phyloP scores from a whole-genome alignment of 1,284 basidiomycete genomes.

The Mycena sp. region DNA sequence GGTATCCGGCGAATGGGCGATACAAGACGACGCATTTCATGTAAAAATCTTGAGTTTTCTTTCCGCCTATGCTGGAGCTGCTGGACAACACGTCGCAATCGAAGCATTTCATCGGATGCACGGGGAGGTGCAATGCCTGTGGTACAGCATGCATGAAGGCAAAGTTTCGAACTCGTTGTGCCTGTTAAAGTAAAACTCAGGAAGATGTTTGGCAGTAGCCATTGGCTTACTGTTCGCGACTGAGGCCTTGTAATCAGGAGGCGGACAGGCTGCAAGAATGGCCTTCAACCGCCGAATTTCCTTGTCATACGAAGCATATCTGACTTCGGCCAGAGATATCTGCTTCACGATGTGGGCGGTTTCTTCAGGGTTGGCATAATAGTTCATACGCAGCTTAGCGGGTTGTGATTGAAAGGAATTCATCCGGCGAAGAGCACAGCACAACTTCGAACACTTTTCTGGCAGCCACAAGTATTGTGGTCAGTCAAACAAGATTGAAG shows the following conservation, averaged over 20 bases:
- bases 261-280: constrained; percentile 13
- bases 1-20: constrained; percentile 24
- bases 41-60: background rate
- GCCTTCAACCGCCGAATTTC: constrained; percentile 19
- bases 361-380: background rate
- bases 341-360: background rate
- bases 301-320: background rate
- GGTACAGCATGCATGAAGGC: constrained; percentile 17
- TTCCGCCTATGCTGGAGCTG: background rate
- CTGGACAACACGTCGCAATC: constrained; percentile 9
- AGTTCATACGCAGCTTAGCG: background rate
- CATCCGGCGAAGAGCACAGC: constrained; percentile 3
- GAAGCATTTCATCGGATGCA: constrained; percentile 18
- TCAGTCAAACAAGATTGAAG: too few species aligned
- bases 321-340: constrained; percentile 1
- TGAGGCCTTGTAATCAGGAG: background rate
- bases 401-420: background rate
- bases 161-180: background rate
- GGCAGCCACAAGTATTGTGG: background rate
- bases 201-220: background rate
- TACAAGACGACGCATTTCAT: background rate
- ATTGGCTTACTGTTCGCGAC: background rate
- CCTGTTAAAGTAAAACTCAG: background rate
- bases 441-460: constrained; percentile 10
- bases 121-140: background rate